Evolutionary conservation across 352 stramenopile genomes (phyloP).

Genomic region (Phytophthora citricola): DNA sequence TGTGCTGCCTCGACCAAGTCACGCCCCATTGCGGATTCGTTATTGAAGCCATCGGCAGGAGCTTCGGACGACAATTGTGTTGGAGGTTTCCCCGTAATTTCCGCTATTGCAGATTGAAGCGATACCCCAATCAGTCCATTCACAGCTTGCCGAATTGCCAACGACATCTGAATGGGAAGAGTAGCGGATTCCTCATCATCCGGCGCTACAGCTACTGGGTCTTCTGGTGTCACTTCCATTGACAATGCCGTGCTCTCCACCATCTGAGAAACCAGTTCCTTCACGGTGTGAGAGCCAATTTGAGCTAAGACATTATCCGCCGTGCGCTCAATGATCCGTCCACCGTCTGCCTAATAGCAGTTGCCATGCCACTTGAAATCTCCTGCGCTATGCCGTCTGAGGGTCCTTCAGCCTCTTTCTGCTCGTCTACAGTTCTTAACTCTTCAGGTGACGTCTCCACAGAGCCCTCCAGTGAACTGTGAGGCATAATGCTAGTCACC

Average conservation of each 20-base stretch:
- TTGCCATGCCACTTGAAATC: conserved; percentile 36
- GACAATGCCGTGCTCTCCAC: neutral
- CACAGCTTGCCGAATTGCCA: conserved; percentile 45
- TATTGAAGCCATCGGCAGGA: neutral
- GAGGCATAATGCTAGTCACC: conserved; percentile 19
- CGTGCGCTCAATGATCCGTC: conserved; percentile 38
- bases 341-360: conserved; percentile 39
- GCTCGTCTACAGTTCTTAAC: neutral
- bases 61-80: neutral
- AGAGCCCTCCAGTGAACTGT: neutral
- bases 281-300: conserved; percentile 14
- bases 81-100: conserved; percentile 30
- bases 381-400: conserved; percentile 8
- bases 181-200: conserved; percentile 12
- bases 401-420: neutral
- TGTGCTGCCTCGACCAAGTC: neutral
- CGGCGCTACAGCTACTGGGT: neutral
- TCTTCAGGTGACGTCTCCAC: neutral
- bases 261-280: conserved; percentile 19
- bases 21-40: neutral
- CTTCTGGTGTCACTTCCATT: neutral
- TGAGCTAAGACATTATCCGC: conserved; percentile 24
- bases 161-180: conserved; percentile 48
- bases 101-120: conserved; percentile 43
- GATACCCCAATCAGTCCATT: conserved; percentile 52